phyloP scores from a whole-genome alignment of 2,329 filamentous ascomycete species.

The Epicoccum nigrum region DNA sequence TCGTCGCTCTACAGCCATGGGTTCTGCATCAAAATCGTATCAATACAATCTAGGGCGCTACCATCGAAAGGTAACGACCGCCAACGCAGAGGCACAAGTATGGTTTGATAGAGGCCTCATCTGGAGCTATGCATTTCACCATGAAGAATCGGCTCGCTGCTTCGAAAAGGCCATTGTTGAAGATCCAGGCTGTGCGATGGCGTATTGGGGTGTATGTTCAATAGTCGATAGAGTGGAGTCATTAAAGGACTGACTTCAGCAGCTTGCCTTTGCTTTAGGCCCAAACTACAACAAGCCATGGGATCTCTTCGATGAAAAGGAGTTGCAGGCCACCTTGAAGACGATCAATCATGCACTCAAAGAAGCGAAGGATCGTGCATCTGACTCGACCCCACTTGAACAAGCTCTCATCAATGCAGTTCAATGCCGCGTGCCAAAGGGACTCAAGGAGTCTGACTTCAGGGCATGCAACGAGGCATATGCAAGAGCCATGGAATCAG shows the following conservation, averaged over 20 bases:
- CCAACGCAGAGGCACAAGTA: slow-evolving; percentile 58
- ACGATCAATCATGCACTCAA: slow-evolving; percentile 55
- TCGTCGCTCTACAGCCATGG: slow-evolving; percentile 1
- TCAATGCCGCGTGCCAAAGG: slow-evolving; percentile 51
- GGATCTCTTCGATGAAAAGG: slow-evolving; percentile 69
- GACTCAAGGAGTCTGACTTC: slow-evolving; percentile 51
- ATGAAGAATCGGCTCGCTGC: slow-evolving; percentile 71
- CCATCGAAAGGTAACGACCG: slow-evolving; percentile 61
- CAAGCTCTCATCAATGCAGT: slow-evolving; percentile 68
- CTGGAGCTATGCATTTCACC: slow-evolving; percentile 79
- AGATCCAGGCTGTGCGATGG: slow-evolving; percentile 65
- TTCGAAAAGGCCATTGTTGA: slow-evolving; percentile 64
- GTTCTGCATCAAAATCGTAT: slow-evolving; percentile 20
- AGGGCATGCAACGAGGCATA: slow-evolving; percentile 64
- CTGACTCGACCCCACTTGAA: slow-evolving; percentile 59
- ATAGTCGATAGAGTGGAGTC: neutral
- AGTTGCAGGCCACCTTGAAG: slow-evolving; percentile 60
- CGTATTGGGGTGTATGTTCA: slow-evolving; percentile 65
- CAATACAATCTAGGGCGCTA: slow-evolving; percentile 66
- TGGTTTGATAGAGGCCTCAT: slow-evolving; percentile 78
- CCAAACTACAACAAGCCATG: slow-evolving; percentile 84
- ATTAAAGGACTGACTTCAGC: slow-evolving; percentile 41
- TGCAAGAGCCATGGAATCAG: slow-evolving; percentile 64
- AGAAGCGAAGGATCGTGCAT: slow-evolving; percentile 51
- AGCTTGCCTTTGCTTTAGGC: slow-evolving; percentile 68